Conservation (phyloP, 1,284 basidiomycete species). For the Chiua sp. region DNA sequence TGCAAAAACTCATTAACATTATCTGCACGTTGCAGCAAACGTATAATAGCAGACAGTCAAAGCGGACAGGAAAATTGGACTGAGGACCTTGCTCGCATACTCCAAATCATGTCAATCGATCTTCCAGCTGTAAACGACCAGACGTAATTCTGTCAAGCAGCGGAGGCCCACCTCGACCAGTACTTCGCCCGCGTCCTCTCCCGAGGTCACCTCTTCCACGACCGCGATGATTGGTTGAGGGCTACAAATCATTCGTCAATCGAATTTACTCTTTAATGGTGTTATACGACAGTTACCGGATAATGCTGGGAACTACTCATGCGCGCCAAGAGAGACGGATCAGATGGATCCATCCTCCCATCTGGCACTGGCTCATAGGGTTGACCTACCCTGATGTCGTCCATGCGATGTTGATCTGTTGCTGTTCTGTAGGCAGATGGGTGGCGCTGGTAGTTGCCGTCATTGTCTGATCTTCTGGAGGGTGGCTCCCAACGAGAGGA, state of each 20-base stretch:
- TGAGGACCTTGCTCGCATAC: background rate
- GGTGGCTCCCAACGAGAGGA: conserved; percentile 13
- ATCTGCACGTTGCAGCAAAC: no score
- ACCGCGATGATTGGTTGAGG: conserved; percentile 19
- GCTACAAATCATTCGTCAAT: conserved; percentile 15
- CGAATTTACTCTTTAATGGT: background rate
- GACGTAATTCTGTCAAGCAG: conserved; percentile 27
- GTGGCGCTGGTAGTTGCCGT: conserved; percentile 15
- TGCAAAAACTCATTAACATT: background rate
- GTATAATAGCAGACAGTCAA: background rate
- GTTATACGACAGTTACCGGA: conserved; percentile 21
- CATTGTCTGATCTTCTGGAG: conserved; percentile 17
- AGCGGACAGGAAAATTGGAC: background rate
- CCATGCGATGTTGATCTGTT: conserved; percentile 9
- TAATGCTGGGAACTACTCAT: conserved; percentile 24
- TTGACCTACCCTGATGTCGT: conserved; percentile 8
- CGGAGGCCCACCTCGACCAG: conserved; percentile 17
- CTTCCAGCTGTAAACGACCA: conserved; percentile 19
- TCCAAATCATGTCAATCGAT: conserved; percentile 23
- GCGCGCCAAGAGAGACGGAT: conserved; percentile 32
- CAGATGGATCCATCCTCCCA: conserved; percentile 20
- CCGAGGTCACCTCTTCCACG: conserved; percentile 28
- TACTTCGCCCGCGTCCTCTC: conserved; percentile 30
- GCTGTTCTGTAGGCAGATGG: conserved; percentile 9
- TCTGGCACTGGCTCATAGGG: conserved; percentile 18